phyloP scores from a whole-genome alignment of 1,139 yeast genomes.

The Nakaseomyces uthaithaninus region DNA sequence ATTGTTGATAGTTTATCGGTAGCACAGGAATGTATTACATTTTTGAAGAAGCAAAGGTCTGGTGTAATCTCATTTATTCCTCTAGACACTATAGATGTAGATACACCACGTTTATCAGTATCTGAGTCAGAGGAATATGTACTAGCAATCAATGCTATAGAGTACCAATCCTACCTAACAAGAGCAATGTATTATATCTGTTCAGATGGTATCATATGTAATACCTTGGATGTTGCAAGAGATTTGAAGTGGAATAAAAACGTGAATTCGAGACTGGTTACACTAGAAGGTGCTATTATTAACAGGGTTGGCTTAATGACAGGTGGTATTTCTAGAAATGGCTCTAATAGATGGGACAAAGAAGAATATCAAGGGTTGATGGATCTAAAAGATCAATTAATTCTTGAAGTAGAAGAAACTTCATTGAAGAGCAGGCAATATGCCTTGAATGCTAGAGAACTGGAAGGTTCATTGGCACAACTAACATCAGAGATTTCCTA shows the following conservation, averaged over 20 bases:
- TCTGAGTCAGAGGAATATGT: slow-evolving; percentile 23
- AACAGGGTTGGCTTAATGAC: slow-evolving; percentile 88
- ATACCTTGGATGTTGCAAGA: slow-evolving; percentile 59
- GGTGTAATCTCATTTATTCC: slow-evolving; percentile 89
- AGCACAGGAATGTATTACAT: slow-evolving; percentile 77
- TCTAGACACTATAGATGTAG: slow-evolving; percentile 67
- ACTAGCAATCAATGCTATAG: slow-evolving; percentile 58
- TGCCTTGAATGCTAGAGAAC: slow-evolving; percentile 49
- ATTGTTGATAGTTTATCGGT: slow-evolving; percentile 69
- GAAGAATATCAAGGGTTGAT: slow-evolving; percentile 54
- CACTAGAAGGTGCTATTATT: slow-evolving; percentile 77
- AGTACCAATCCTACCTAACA: slow-evolving; percentile 60
- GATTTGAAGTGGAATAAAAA: slow-evolving; percentile 60
- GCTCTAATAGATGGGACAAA: slow-evolving; percentile 60
- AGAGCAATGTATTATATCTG: slow-evolving; percentile 76
- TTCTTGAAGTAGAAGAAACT: slow-evolving; percentile 45
- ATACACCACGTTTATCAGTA: slow-evolving; percentile 32
- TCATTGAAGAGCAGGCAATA: slow-evolving; percentile 42
- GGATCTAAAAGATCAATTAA: slow-evolving; percentile 53
- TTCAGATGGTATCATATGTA: slow-evolving; percentile 77
- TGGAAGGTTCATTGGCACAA: slow-evolving; percentile 49
- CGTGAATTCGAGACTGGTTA: slow-evolving; percentile 61
- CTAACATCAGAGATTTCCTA: slow-evolving; percentile 45
- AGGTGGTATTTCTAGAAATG: slow-evolving; percentile 56
- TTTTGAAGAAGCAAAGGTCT: slow-evolving; percentile 74